Conservation (phyloP, 1,284 basidiomycete genomes). For the Ganoderma boninense region DNA sequence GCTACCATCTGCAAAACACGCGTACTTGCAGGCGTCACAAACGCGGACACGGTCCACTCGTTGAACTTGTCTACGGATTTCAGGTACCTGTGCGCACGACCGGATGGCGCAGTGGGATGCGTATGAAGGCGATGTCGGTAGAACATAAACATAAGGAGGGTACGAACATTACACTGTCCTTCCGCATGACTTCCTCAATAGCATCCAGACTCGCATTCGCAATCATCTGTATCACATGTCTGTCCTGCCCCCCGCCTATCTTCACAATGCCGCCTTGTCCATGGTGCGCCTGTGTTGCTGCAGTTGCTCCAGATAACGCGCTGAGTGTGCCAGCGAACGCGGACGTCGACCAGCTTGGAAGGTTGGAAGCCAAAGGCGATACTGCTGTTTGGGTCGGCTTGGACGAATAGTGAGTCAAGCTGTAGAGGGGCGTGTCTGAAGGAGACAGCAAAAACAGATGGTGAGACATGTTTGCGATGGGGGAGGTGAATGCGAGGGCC, state of each 20-base stretch:
- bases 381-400: constrained; percentile 67
- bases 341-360: constrained; percentile 87
- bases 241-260: constrained; percentile 80
- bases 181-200: constrained; percentile 90
- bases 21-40: constrained; percentile 93
- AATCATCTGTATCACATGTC: constrained; percentile 96
- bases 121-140: constrained; percentile 9
- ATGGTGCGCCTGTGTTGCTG: constrained; percentile 66
- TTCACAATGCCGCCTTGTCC: constrained; percentile 62
- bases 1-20: constrained; percentile 20
- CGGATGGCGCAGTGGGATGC: neutral
- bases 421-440: constrained; percentile 84
- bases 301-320: constrained; percentile 83
- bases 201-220: constrained; percentile 93
- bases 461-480: constrained; percentile 69
- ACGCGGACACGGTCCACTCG: constrained; percentile 96
- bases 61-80: constrained; percentile 96
- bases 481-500: neutral
- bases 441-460: constrained; percentile 85
- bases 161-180: constrained; percentile 85
- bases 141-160: constrained; percentile 5
- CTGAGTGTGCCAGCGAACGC: constrained; percentile 89
- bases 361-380: constrained; percentile 78
- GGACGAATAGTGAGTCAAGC: constrained; percentile 79
- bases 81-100: constrained; percentile 73